Percentiles rank a stretch among this genome's conserved stretches.
These are phyloP conservation scores for Calonectria leucothoes DNA, from an alignment of 2,329 filamentous ascomycete species.

Conservation along the genomic window DNA sequence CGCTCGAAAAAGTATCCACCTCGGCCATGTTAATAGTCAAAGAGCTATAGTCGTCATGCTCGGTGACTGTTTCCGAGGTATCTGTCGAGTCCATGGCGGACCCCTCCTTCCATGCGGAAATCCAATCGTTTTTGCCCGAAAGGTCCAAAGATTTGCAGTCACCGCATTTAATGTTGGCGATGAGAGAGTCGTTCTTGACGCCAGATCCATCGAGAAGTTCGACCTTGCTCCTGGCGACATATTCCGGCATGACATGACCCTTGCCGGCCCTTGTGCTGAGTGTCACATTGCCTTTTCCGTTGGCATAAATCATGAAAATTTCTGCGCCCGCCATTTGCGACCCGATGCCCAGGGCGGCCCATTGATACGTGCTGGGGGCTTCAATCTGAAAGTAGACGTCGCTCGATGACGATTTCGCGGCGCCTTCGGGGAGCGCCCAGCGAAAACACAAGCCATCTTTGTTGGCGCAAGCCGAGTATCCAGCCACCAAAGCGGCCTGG, in stretches of 20 bases:
- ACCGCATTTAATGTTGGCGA: conserved; percentile 68
- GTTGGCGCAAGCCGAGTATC: conserved; percentile 52
- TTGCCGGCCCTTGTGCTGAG: conserved; percentile 66
- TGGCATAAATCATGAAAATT: conserved; percentile 72
- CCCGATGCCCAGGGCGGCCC: conserved; percentile 71
- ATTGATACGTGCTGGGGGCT: conserved; percentile 64
- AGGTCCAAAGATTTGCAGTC: conserved; percentile 63
- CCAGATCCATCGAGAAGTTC: conserved; percentile 70
- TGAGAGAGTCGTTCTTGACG: conserved; percentile 62
- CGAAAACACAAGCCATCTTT: conserved; percentile 60
- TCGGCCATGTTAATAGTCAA: conserved; percentile 62
- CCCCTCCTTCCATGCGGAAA: conserved; percentile 65
- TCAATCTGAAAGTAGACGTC: conserved; percentile 71
- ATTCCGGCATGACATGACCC: conserved; percentile 60
- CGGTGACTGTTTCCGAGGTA: conserved; percentile 50
- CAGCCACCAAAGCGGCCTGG: neutral
- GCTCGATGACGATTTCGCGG: conserved; percentile 59
- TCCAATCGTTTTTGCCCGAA: conserved; percentile 58
- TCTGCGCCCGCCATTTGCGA: conserved; percentile 64
- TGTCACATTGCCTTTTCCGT: conserved; percentile 69
- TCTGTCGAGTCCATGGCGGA: conserved; percentile 57
- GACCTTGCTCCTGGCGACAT: conserved; percentile 56
- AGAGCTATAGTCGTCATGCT: conserved; percentile 57
- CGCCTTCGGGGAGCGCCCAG: conserved; percentile 64
- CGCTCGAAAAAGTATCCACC: conserved; percentile 58